phyloP scores from a whole-genome alignment of 2,329 filamentous ascomycete species.

The Hypoxylon sp. region DNA sequence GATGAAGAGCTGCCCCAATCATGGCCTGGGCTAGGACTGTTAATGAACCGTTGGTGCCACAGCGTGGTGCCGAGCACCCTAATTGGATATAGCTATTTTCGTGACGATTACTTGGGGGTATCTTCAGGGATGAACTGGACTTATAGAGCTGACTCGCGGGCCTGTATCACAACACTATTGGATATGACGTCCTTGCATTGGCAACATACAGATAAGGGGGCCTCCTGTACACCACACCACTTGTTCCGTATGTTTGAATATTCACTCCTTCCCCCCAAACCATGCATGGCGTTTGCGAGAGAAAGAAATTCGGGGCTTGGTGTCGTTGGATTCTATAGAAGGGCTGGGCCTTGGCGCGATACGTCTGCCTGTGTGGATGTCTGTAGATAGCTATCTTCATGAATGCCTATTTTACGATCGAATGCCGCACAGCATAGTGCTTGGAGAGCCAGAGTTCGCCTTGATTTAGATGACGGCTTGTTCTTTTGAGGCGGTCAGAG shows the following conservation, averaged over 20 bases:
- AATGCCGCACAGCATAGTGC: background rate
- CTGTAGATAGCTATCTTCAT: constrained; percentile 4
- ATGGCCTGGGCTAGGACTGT: background rate
- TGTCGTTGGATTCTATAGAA: background rate
- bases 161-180: background rate
- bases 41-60: background rate
- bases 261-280: constrained; percentile 15
- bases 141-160: background rate
- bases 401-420: background rate
- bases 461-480: no score
- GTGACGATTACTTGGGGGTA: constrained; percentile 3
- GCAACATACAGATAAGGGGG: background rate
- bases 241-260: background rate
- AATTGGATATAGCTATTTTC: constrained; percentile 10
- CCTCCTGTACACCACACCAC: constrained; percentile 10
- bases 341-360: constrained; percentile 4
- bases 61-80: background rate
- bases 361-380: background rate
- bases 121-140: background rate
- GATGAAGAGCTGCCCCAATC: background rate
- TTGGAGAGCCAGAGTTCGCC: background rate
- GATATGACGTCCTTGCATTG: constrained; percentile 1
- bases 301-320: background rate
- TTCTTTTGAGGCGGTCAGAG: background rate
- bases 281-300: constrained; percentile 19